Percentiles rank a stretch among this genome's conserved stretches.
Conservation (phyloP, 768 basidiomycete genomes). For the Boletus pseudo-olivaceus region DNA sequence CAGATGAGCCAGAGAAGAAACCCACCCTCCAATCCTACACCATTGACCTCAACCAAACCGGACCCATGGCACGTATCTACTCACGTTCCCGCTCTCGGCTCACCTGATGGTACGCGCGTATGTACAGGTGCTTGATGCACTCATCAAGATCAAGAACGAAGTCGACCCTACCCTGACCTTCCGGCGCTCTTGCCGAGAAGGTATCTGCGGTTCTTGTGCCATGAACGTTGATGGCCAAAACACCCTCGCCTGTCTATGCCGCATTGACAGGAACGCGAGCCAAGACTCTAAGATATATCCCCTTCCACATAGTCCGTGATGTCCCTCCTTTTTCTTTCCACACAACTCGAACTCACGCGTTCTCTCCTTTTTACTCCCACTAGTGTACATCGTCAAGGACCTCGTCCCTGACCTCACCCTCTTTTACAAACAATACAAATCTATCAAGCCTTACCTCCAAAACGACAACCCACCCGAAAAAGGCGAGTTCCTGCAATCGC, state of each 20-base stretch:
- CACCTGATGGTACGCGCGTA: neutral
- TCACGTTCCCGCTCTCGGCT: neutral
- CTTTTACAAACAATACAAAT: slow-evolving; percentile 99
- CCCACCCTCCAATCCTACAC: slow-evolving; percentile 88
- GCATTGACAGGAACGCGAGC: slow-evolving; percentile 73
- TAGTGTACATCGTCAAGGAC: slow-evolving; percentile 99
- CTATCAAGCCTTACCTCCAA: slow-evolving; percentile 94
- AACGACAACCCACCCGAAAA: slow-evolving; percentile 86
- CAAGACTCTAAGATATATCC: slow-evolving; percentile 94
- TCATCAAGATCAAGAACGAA: slow-evolving; percentile 99
- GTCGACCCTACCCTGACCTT: slow-evolving; percentile 96
- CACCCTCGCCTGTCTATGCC: slow-evolving; percentile 94
- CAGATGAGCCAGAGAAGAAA: slow-evolving; percentile 90
- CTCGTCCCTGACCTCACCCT: slow-evolving; percentile 88
- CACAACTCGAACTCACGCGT: neutral
- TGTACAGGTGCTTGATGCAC: slow-evolving; percentile 73
- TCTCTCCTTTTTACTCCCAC: neutral
- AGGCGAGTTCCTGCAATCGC: slow-evolving; percentile 86
- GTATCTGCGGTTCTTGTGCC: slow-evolving; percentile 97
- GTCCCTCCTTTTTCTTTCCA: neutral
- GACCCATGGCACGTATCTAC: slow-evolving; percentile 72
- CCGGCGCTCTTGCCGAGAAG: slow-evolving; percentile 88
- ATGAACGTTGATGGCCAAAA: slow-evolving; percentile 99
- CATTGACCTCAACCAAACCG: slow-evolving; percentile 90
- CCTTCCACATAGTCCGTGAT: slow-evolving; percentile 85